These are phyloP conservation scores for Phaseolus lunatus DNA, from an alignment of 306 rosid species.

Conservation along the genomic window DNA sequence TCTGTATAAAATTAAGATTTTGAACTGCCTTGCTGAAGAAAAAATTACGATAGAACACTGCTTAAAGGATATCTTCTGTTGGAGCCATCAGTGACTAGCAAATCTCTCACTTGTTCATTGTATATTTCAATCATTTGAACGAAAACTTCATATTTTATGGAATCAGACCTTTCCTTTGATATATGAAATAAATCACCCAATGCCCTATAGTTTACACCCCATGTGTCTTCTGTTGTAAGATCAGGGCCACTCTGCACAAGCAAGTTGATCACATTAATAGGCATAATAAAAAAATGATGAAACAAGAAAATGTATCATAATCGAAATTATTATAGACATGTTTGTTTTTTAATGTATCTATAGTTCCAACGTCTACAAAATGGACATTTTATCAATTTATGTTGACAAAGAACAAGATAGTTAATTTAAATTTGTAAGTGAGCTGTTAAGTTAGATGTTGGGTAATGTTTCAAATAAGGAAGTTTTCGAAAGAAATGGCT, in stretches of 20 bases:
- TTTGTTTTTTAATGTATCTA: background rate
- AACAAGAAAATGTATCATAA: conserved; percentile 7
- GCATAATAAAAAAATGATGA: background rate
- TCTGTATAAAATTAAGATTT: conserved; percentile 4
- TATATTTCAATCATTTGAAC: conserved; percentile 99
- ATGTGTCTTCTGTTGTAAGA: conserved; percentile 81
- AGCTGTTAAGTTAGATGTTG: conserved; percentile 18
- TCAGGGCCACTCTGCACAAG: conserved; percentile 90
- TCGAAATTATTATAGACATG: background rate
- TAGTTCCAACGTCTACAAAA: conserved; percentile 28
- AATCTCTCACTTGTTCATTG: conserved; percentile 98
- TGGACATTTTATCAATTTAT: background rate
- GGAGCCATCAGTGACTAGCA: conserved; percentile 87
- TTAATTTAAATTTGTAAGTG: conserved; percentile 9
- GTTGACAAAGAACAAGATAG: conserved; percentile 9
- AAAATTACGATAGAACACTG: conserved; percentile 16
- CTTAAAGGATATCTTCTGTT: conserved; percentile 92
- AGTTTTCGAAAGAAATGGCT: background rate
- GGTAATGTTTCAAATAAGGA: background rate
- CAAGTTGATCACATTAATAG: conserved; percentile 33
- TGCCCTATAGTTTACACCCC: conserved; percentile 98
- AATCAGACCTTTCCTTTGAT: conserved; percentile 67
- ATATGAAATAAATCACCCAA: conserved; percentile 86
- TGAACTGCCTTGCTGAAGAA: conserved; percentile 29
- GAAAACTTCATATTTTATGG: conserved; percentile 87